Base-by-base conservation (phyloP, 306 rosid genomes). In the Corylus americana region DNA sequence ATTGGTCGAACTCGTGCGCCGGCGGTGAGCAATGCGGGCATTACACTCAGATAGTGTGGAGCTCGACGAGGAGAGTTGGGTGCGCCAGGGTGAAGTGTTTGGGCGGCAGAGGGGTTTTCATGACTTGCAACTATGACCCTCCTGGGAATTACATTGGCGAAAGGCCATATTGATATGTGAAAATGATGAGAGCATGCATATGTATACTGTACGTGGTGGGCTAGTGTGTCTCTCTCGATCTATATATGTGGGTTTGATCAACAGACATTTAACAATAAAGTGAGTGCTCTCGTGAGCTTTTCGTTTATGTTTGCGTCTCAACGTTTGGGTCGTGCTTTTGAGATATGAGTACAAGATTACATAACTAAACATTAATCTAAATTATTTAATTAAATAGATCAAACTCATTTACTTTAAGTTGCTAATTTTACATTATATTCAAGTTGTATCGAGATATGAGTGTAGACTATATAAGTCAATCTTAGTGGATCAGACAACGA, bases 31-130 rank as follows among this genome's bases (percentile, higher is more conserved):
- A 83, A 51, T 92, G 98, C 50, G 98, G 98, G 31, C 98, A 95
- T 80, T 95, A 91, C 50, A 94, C 98, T 2, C 98, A 95, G 83
- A 73, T 92, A 63, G 97, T 95, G 57, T 95, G 98, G 98, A 84
- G 61, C 55, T 12, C 74, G 0, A 92, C 98, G 0, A 81, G 37
- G 3, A 85, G 74, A 58, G 83, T 92, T 44, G 98, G 98, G 10
- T 95, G 98, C 14, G 97, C 98, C 4, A 73, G 59, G 18, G 97
- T 92, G 11, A 85, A 42, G 4, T 95, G 98, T 44, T 22, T 50
- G 1, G 84, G 74, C 4, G 94, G 85, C 3, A 76, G 71, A 77
- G 98, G 98, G 1, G 83, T 84, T 29, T 95, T 95, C 78, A 92
- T 95, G 81, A 86, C 90, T 49, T 95, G 98, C 70, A 95, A 93